Base-by-base conservation (phyloP, 2,329 filamentous ascomycete species). In the Monosporascus sp. region DNA sequence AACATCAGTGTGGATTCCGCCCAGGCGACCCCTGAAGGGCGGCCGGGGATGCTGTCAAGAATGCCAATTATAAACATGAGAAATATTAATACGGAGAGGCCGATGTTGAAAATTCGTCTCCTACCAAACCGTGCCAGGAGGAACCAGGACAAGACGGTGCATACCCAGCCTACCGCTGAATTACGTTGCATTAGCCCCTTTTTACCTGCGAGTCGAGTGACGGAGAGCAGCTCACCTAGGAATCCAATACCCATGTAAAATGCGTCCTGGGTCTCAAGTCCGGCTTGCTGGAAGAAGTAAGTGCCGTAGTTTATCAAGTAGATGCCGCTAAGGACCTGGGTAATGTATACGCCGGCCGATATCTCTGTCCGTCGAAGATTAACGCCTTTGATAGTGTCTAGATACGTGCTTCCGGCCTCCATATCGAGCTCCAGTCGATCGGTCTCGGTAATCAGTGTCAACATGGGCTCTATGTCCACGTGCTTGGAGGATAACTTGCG, bases 301-400 rank as follows among this genome's bases (percentile, higher is more conserved):
- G 81, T 85, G 1, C 80, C 83, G 57, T 85, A 88, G 52, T 81
- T 80, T 47, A 84, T 82, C 57, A 87, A 79, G 15, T 83, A 82
- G 56, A 83, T 82, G 24, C 84, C 83, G 49, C 78, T 81, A 2
- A 86, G 70, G 20, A 85, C 84, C 61, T 88, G 84, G 3, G 83
- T 83, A 3, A 80, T 77, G 72, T 84, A 87, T 6, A 84, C 81
- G 65, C 84, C 83, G 54, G 74, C 72, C 4, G 78, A 74, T 36
- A 82, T 80, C 61, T 82, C 79, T 0, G 79, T 82, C 20, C 79
- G 74, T n/a, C 77, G 71, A 18, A 74, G 62, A 54, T 79, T 78
- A 39, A 71, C 68, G 1, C 74, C 75, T 44, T 67, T 73, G 59
- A 82, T 74, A 47, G 78, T 80, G 54, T 82, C 78, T 24, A 66